phyloP scores from a whole-genome alignment of 1,284 basidiomycete genomes.

The Trichosporon coremiiforme region DNA sequence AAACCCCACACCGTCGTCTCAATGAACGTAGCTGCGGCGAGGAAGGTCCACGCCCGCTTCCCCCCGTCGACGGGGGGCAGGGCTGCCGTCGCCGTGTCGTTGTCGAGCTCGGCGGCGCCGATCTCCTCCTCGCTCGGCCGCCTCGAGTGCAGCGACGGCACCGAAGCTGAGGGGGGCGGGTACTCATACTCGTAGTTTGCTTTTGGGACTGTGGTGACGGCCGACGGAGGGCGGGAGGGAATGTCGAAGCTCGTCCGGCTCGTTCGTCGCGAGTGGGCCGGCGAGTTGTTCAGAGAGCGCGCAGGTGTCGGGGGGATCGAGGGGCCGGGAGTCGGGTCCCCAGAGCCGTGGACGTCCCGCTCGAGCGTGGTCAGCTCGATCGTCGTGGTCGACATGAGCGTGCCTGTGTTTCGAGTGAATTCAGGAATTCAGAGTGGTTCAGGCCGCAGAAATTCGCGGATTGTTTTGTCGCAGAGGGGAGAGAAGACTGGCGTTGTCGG shows the following conservation, averaged over 20 bases:
- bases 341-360: neutral
- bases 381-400: constrained; percentile 5
- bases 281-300: neutral
- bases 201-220: neutral
- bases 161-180: neutral
- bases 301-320: constrained; percentile 15
- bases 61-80: constrained; percentile 53
- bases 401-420: neutral
- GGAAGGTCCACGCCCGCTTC: constrained; percentile 50
- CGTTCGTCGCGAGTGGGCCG: neutral
- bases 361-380: constrained; percentile 11
- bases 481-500: neutral
- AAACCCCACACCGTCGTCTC: constrained; percentile 54
- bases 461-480: neutral
- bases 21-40: constrained; percentile 47
- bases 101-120: neutral
- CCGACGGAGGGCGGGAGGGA: neutral
- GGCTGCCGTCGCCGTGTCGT: constrained; percentile 9
- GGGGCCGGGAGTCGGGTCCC: neutral
- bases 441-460: too few relatives aligned
- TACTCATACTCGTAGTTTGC: constrained; percentile 15
- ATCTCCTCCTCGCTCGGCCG: neutral
- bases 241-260: neutral
- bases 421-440: too few relatives aligned
- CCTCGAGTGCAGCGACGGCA: neutral